These are phyloP conservation scores for Protea cynaroides DNA, from an alignment of 164 flowering plant genomes.

Conservation along the genomic window DNA sequence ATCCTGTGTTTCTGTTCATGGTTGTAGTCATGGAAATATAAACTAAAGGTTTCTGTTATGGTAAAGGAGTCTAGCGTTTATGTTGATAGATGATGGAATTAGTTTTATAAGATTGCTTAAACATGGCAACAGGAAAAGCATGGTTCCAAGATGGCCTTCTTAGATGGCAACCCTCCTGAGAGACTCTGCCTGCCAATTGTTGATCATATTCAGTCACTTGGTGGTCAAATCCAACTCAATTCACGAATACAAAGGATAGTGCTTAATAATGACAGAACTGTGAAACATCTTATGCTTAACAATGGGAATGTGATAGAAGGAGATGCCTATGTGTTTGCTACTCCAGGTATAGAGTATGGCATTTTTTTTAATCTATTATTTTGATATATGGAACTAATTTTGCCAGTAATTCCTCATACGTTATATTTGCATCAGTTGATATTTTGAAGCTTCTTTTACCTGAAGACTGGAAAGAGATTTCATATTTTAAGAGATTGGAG, in stretches of 20 bases:
- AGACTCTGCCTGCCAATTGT: conserved; percentile 93
- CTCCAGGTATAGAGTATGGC: conserved; percentile 88
- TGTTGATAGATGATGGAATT: not conserved
- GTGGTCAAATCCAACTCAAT: conserved; percentile 81
- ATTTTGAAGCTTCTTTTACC: conserved; percentile 89
- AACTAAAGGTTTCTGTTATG: not conserved
- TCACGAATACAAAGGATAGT: conserved; percentile 79
- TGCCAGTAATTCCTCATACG: conserved; percentile 2
- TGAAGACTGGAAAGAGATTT: conserved; percentile 75
- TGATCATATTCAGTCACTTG: conserved; percentile 69
- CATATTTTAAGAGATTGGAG: conserved; percentile 78
- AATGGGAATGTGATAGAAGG: conserved; percentile 64
- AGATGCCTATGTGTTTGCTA: conserved; percentile 87
- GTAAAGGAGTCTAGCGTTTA: not conserved
- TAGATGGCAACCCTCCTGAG: conserved; percentile 98
- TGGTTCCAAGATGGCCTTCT: conserved; percentile 99
- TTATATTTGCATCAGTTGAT: conserved; percentile 56
- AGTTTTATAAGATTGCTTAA: not conserved
- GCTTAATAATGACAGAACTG: conserved; percentile 72
- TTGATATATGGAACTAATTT: not conserved
- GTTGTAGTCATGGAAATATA: not conserved
- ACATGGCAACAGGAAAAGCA: conserved; percentile 69
- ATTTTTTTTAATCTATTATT: not conserved
- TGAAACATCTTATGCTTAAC: conserved; percentile 55
- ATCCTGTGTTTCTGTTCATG: not conserved